Conservation (phyloP, 805 yeast species). For the Alloascoidea hylecoeti region DNA sequence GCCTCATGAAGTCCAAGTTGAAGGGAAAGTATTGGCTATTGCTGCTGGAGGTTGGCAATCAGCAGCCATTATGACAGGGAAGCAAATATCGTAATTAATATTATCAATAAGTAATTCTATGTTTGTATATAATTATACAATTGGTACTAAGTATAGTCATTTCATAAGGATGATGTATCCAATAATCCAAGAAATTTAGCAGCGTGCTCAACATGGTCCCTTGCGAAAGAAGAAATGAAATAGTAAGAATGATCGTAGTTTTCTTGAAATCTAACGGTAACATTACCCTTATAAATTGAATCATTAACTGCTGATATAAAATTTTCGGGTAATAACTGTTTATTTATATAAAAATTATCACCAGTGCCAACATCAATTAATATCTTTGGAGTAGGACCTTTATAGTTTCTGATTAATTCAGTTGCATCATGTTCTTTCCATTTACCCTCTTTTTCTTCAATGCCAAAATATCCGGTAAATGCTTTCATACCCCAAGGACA, state of each 20-base stretch:
- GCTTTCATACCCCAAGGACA: constrained; percentile 86
- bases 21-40: constrained; percentile 33
- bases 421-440: constrained; percentile 83
- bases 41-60: constrained; percentile 79
- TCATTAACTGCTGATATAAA: constrained; percentile 46
- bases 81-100: no score
- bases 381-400: constrained; percentile 41
- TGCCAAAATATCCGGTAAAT: constrained; percentile 66
- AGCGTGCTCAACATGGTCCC: constrained; percentile 77
- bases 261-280: constrained; percentile 49
- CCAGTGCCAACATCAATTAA: constrained; percentile 73
- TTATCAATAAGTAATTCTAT: no score
- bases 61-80: no score
- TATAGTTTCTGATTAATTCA: constrained; percentile 43
- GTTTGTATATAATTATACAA: no score
- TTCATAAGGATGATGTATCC: no score
- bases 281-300: constrained; percentile 44
- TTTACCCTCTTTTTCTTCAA: constrained; percentile 24
- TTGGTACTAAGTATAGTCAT: no score
- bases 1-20: constrained; percentile 26
- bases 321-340: constrained; percentile 66
- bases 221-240: constrained; percentile 68
- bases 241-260: constrained; percentile 90
- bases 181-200: constrained; percentile 47
- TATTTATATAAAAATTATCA: constrained; percentile 54